Conservation (phyloP, 1,139 yeast genomes). For the Yamadazyma trypodendri region DNA sequence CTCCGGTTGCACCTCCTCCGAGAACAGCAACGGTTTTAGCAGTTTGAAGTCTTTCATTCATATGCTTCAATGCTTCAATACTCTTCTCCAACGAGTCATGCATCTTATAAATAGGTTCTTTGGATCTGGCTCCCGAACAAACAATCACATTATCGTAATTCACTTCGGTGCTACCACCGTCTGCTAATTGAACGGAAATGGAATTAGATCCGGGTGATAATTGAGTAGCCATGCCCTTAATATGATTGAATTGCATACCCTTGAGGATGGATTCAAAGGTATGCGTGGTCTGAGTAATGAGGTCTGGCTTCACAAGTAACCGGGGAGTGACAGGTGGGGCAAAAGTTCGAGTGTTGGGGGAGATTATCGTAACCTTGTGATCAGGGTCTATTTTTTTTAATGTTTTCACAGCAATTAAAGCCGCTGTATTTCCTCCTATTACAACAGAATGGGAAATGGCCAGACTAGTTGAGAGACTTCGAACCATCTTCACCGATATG, state of each 20-base stretch:
- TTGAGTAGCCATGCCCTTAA: slow-evolving; percentile 18
- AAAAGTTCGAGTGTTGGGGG: slow-evolving; percentile 20
- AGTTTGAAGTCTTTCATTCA: slow-evolving; percentile 13
- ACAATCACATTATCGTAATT: slow-evolving; percentile 25
- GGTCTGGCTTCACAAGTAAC: slow-evolving; percentile 22
- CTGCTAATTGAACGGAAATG: slow-evolving; percentile 10
- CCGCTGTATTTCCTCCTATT: slow-evolving; percentile 39
- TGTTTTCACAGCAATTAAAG: slow-evolving; percentile 19
- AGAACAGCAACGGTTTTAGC: slow-evolving; percentile 25
- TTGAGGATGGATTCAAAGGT: slow-evolving; percentile 13
- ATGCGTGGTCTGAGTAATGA: slow-evolving; percentile 14
- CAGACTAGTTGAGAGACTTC: background rate
- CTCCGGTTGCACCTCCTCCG: slow-evolving; percentile 35
- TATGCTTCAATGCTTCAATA: slow-evolving; percentile 11
- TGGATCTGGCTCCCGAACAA: slow-evolving; percentile 25
- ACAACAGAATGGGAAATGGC: slow-evolving; percentile 18
- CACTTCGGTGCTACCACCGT: slow-evolving; percentile 12
- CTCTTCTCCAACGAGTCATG: slow-evolving; percentile 14
- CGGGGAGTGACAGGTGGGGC: slow-evolving; percentile 25
- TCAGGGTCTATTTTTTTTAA: slow-evolving; percentile 5
- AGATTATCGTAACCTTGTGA: slow-evolving; percentile 12
- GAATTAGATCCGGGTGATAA: slow-evolving; percentile 16
- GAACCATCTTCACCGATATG: background rate
- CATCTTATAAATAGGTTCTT: slow-evolving; percentile 21
- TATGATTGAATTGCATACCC: slow-evolving; percentile 6